Conservation (phyloP, 805 yeast species). For the Pichia eremophila region DNA sequence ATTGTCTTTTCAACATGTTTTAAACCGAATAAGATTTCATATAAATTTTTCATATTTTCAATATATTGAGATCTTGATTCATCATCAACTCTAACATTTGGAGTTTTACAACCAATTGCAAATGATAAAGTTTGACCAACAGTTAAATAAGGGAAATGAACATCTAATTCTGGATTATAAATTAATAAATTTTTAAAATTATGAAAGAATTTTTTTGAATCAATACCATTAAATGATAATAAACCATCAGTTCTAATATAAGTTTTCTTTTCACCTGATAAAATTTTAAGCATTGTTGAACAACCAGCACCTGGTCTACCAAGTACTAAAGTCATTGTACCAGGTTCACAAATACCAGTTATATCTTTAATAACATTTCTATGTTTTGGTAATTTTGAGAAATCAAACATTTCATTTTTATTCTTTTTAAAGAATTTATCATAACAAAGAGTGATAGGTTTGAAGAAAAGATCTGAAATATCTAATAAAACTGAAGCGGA, state of each 20-base stretch:
- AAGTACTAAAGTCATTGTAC: constrained; percentile 44
- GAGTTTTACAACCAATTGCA: constrained; percentile 50
- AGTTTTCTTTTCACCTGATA: constrained; percentile 36
- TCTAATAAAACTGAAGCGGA: constrained; percentile 36
- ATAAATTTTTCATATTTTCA: constrained; percentile 35
- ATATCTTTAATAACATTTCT: constrained; percentile 17
- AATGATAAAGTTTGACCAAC: constrained; percentile 48
- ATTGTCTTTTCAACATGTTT: constrained; percentile 52
- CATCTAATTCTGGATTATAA: constrained; percentile 47
- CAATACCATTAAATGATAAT: constrained; percentile 39
- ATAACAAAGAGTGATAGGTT: constrained; percentile 13
- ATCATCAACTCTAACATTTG: constrained; percentile 33
- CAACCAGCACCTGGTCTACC: constrained; percentile 62
- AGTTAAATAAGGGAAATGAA: constrained; percentile 44
- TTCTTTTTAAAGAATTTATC: constrained; percentile 12
- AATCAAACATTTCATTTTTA: constrained; percentile 17
- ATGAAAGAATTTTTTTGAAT: constrained; percentile 36
- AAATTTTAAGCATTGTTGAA: constrained; percentile 40
- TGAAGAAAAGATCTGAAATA: constrained; percentile 35
- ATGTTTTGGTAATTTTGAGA: constrained; percentile 11
- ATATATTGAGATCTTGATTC: constrained; percentile 32
- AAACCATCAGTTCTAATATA: constrained; percentile 30
- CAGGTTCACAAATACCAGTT: constrained; percentile 30
- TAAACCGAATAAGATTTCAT: constrained; percentile 46
- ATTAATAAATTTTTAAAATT: constrained; percentile 37